phyloP scores from a whole-genome alignment of 73 alveolate species.

The Durusdinium trenchii region DNA sequence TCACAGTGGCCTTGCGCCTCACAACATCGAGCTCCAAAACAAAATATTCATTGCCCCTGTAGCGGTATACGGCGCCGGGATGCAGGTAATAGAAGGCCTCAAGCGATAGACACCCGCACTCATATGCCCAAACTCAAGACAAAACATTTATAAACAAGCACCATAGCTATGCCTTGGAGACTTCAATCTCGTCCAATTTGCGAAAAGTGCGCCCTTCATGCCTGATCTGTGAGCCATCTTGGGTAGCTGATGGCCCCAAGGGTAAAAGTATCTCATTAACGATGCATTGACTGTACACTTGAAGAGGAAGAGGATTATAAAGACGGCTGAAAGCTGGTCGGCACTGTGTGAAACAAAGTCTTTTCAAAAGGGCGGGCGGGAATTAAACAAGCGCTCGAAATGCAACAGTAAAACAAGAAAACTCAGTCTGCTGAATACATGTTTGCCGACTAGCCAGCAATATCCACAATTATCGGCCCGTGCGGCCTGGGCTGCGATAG shows the following conservation, averaged over 20 bases:
- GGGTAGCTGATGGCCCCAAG: too few species aligned
- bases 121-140: background rate
- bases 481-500: conserved; percentile 45
- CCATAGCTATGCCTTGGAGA: conserved; percentile 21
- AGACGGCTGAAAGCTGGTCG: too few species aligned
- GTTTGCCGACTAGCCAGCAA: background rate
- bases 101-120: background rate
- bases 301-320: too few species aligned
- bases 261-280: too few species aligned
- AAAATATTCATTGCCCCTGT: conserved; percentile 68
- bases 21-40: conserved; percentile 34
- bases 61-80: conserved; percentile 92
- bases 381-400: too few species aligned
- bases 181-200: conserved; percentile 76
- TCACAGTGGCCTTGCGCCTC: conserved; percentile 43
- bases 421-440: too few species aligned
- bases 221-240: background rate
- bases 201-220: conserved; percentile 12
- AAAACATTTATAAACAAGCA: background rate
- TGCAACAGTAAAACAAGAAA: too few species aligned
- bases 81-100: conserved; percentile 87
- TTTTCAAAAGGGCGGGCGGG: too few species aligned
- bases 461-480: background rate
- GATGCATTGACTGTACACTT: too few species aligned
- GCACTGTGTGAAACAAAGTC: too few species aligned